Base-by-base conservation (phyloP, 768 basidiomycete genomes). In the Suillus decipiens region DNA sequence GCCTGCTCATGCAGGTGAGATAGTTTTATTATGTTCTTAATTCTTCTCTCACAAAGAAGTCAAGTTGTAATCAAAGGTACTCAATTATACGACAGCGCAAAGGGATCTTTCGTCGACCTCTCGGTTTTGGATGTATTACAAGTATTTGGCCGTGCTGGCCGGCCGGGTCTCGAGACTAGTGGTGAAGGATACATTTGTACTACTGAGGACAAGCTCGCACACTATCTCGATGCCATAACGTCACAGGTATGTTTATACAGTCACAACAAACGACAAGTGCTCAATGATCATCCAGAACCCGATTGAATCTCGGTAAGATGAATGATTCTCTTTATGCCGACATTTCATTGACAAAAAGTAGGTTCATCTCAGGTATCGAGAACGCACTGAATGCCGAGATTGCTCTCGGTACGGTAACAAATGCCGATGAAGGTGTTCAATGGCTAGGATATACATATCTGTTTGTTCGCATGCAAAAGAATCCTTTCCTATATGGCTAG, bases 371-470 rank as follows among this genome's bases (percentile, higher is more conserved):
- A 36, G 96, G 97, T 1, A 87, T 99, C 76, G 81, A 90, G 51
- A 95, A 99, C 71, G 82, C 96, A 2, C 80, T 99, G 67, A 99
- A 99, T 71, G 97, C 95, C 2, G 97, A 99, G 72, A 90, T 99
- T 59, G 82, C 95, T 10, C 84, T 99, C 0, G 96, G 97, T 3
- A 99, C 97, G 1, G 96, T 99, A 31, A 84, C 93, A 1, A 96
- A 86, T 68, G 84, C 89, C 42, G 78, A 81, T 62, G 97, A 99
- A 71, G 97, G 88, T 8, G 87, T 96, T 15, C 88, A 88, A 66
- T 99, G 97, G 97, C 79, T 99, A 47, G 93, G 96, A 17, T 99
- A 97, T 73, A 98, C 97, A 2, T 99, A 99, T 73, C 84, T 99
- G 36, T 95, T 92, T 71, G 95, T 98, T 11, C 85, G 96, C 60